Evolutionary conservation across 2,329 filamentous ascomycete genomes (phyloP).

Genomic region (Nothopassalora personata): DNA sequence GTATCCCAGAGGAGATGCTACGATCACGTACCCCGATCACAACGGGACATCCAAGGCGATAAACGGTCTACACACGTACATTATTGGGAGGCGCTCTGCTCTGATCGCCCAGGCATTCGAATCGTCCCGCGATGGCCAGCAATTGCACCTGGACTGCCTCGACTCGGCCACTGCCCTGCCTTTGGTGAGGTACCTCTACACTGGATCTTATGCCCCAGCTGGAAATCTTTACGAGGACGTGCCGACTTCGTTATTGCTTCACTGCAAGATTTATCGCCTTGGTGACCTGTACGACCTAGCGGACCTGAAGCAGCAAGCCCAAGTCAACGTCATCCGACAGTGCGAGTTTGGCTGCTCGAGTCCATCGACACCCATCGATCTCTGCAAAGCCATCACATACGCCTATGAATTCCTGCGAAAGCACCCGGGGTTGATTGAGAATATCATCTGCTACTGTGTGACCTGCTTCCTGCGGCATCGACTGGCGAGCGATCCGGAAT

Average conservation of each 20-base stretch:
- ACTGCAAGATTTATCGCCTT: slow-evolving; percentile 39
- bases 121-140: slow-evolving; percentile 26
- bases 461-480: slow-evolving; percentile 40
- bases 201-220: slow-evolving; percentile 33
- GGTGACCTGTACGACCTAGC: slow-evolving; percentile 38
- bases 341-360: slow-evolving; percentile 37
- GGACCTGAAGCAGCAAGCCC: slow-evolving; percentile 36
- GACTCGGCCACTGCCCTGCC: slow-evolving; percentile 31
- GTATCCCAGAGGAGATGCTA: slow-evolving; percentile 25
- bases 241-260: slow-evolving; percentile 35
- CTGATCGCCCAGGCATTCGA: slow-evolving; percentile 40
- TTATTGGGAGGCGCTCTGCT: slow-evolving; percentile 35
- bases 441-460: slow-evolving; percentile 42
- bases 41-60: slow-evolving; percentile 32
- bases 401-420: slow-evolving; percentile 26
- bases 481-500: slow-evolving; percentile 34
- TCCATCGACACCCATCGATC: slow-evolving; percentile 35
- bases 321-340: slow-evolving; percentile 36
- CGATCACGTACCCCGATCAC: slow-evolving; percentile 30
- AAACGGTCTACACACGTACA: slow-evolving; percentile 29
- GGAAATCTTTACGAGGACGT: slow-evolving; percentile 27
- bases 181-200: slow-evolving; percentile 41
- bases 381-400: slow-evolving; percentile 37
- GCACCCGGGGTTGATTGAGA: slow-evolving; percentile 33
- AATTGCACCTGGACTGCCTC: slow-evolving; percentile 37